Conservation (phyloP, 345 rosid genomes). For the Heritiera littoralis region DNA sequence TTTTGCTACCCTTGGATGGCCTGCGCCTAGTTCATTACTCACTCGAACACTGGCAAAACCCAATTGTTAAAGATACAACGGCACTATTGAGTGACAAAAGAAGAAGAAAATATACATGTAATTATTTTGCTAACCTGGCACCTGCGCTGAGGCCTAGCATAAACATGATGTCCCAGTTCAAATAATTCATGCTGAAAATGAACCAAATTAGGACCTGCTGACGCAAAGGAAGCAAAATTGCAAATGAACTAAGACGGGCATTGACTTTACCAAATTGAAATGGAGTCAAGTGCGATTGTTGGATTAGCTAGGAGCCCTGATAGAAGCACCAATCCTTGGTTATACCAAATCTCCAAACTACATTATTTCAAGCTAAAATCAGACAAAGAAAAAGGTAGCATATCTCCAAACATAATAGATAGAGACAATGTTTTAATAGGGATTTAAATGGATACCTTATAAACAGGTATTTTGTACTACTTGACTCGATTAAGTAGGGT, state of each 20-base stretch:
- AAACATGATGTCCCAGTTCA: conserved; percentile 83
- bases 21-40: conserved; percentile 91
- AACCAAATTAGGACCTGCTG: conserved; percentile 11
- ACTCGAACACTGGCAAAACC: conserved; percentile 61
- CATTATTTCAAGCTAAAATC: conserved; percentile 9
- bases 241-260: background rate
- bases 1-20: conserved; percentile 73
- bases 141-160: conserved; percentile 87
- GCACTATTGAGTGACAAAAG: background rate
- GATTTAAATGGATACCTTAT: too few species aligned
- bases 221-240: background rate
- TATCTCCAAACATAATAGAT: background rate
- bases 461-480: too few species aligned
- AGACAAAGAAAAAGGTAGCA: background rate
- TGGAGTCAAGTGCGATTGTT: conserved; percentile 68
- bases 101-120: background rate
- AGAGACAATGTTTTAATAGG: background rate
- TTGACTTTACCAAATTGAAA: conserved; percentile 70
- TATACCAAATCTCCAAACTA: conserved; percentile 96
- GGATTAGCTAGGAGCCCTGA: conserved; percentile 80
- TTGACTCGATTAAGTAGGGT: too few species aligned
- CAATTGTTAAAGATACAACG: background rate
- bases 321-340: conserved; percentile 79
- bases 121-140: conserved; percentile 51
- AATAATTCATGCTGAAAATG: conserved; percentile 86